These are phyloP conservation scores for Suillus variegatus DNA, from an alignment of 768 basidiomycete genomes.

Conservation along the genomic window DNA sequence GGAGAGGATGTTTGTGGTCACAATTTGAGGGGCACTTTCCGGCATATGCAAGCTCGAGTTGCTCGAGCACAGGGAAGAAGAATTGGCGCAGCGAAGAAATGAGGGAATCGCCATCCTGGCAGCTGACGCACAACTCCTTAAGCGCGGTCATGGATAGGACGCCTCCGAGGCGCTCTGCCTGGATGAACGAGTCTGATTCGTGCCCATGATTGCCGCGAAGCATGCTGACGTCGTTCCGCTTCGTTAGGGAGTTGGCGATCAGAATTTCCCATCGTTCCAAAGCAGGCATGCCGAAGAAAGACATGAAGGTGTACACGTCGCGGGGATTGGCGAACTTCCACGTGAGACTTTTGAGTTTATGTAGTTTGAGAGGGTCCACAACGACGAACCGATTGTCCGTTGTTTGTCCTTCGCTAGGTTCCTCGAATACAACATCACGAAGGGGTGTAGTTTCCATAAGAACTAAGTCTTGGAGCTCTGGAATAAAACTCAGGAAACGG, in stretches of 20 bases:
- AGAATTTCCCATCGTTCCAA: conserved; percentile 47
- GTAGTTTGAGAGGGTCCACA: conserved; percentile 33
- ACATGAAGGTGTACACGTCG: conserved; percentile 46
- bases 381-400: conserved; percentile 13
- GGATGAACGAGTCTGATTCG: conserved; percentile 32
- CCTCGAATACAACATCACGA: conserved; percentile 33
- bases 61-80: conserved; percentile 44
- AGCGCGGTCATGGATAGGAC: conserved; percentile 32
- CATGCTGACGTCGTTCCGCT: conserved; percentile 26
- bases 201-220: conserved; percentile 33
- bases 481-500: conserved; percentile 37
- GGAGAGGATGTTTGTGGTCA: conserved; percentile 33
- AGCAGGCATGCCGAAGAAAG: conserved; percentile 39
- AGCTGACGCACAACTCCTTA: conserved; percentile 46
- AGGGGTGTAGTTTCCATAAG: conserved; percentile 44
- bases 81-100: conserved; percentile 43
- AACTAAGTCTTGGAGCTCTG: conserved; percentile 43
- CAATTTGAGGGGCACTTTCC: conserved; percentile 23
- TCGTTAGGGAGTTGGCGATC: conserved; percentile 36
- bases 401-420: conserved; percentile 13
- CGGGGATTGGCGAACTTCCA: conserved; percentile 48
- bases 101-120: conserved; percentile 40
- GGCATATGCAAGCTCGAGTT: conserved; percentile 44
- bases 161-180: conserved; percentile 27
- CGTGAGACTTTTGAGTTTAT: conserved; percentile 43